Base-by-base conservation (phyloP, 2,329 filamentous ascomycete species). In the Hypoxylon sp. region DNA sequence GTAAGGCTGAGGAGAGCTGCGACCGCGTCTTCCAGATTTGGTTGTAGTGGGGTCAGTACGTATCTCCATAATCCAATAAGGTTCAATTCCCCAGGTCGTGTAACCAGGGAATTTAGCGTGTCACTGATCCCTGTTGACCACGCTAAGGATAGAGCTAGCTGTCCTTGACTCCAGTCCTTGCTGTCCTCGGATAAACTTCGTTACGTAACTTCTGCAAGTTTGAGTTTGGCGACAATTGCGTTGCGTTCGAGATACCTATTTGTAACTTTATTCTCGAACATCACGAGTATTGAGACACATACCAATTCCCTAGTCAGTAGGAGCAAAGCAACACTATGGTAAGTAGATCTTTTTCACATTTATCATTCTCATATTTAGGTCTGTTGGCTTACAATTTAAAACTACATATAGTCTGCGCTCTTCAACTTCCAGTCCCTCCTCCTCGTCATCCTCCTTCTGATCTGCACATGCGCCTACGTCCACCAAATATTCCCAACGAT, bases 361-460 rank as follows among this genome's bases (percentile, higher is more conserved):
- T 50, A 31, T 23, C 16, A 7, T 16, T 7, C 1, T 9, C 16
- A 5, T 29, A 7, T 3, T 20, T 9, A 12, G 12, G 19, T 41
- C n/a, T n/a, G n/a, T n/a, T n/a, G 35, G 31, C 45, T 50, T 36
- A 32, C 11, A 13, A 27, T 25, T 30, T 23, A 67, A 47, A 27
- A n/a, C 25, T n/a, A n/a, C n/a, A n/a, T n/a, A n/a, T n/a, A 97
- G 94, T 89, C 94, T 52, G 94, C 94, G 46, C 88, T 99, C 67
- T 97, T 99, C 86, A 97, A 97, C 77, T 97, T 99, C 79, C 91
- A 97, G 74, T 96, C 91, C 51, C 88, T 97, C 63, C 84, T 99
- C 64, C 84, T 97, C 65, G 93, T 97, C 62, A 86, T 99, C 66
- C 86, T 99, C 41, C 88, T 99, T 63, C 85, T 95, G 63, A 95